These are phyloP conservation scores for Leccinum insolens DNA, from an alignment of 1,284 basidiomycete genomes.

Conservation along the genomic window DNA sequence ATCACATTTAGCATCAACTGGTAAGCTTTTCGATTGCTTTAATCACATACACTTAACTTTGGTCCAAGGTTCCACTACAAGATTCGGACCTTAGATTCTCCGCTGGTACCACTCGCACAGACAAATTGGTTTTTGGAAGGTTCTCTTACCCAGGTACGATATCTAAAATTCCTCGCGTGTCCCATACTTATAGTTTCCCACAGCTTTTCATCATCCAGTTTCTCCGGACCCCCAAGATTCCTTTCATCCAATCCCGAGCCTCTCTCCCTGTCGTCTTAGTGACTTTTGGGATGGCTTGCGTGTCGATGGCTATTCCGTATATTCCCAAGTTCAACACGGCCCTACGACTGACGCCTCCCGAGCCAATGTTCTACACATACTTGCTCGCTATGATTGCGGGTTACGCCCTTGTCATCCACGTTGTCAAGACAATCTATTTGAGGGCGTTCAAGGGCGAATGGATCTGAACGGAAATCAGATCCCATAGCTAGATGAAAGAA, in stretches of 20 bases:
- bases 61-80: conserved; percentile 34
- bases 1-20: conserved; percentile 33
- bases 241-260: conserved; percentile 36
- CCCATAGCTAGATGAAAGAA: neutral
- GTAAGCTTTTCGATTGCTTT: conserved; percentile 10
- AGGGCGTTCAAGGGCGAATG: conserved; percentile 33
- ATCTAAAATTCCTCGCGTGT: neutral
- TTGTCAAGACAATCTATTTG: conserved; percentile 32
- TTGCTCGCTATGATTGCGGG: conserved; percentile 23
- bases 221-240: conserved; percentile 33
- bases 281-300: conserved; percentile 36
- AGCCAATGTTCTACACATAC: conserved; percentile 34
- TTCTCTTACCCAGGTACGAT: conserved; percentile 34
- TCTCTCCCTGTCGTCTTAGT: conserved; percentile 29
- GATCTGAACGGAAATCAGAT: conserved; percentile 19
- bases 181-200: conserved; percentile 4
- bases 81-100: conserved; percentile 30
- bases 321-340: conserved; percentile 36
- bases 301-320: conserved; percentile 37
- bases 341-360: conserved; percentile 32
- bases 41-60: neutral
- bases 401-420: conserved; percentile 31
- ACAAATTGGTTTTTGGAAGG: conserved; percentile 37
- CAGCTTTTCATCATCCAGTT: conserved; percentile 38
- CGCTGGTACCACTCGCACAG: conserved; percentile 32